Conservation (phyloP, 2,329 filamentous ascomycete species). For the Phyllosticta citribraziliensis region DNA sequence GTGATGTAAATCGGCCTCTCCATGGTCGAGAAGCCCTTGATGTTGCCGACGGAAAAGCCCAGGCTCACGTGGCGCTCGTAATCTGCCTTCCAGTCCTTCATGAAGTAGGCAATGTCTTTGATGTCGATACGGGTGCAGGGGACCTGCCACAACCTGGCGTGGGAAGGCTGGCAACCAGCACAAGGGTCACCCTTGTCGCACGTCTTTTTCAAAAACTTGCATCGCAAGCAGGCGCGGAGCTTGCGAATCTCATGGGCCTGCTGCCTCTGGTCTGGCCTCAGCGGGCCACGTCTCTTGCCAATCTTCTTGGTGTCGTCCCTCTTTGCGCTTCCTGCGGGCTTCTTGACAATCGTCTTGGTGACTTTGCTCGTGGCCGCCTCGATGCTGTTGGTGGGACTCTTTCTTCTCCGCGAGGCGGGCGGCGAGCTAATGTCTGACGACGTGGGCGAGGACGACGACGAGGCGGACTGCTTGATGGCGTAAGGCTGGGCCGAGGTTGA, state of each 20-base stretch:
- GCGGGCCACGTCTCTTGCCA: constrained; percentile 77
- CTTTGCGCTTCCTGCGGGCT: constrained; percentile 59
- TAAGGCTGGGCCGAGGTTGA: constrained; percentile 59
- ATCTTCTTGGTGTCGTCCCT: constrained; percentile 90
- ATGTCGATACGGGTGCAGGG: constrained; percentile 97
- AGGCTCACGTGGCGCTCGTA: constrained; percentile 83
- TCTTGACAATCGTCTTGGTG: constrained; percentile 72
- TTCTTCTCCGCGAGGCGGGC: constrained; percentile 56
- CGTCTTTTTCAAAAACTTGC: constrained; percentile 98
- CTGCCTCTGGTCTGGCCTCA: constrained; percentile 87
- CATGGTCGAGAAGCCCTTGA: constrained; percentile 66
- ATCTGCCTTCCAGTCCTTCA: constrained; percentile 98
- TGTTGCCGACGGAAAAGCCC: constrained; percentile 86
- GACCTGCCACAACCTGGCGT: constrained; percentile 93
- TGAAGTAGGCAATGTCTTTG: constrained; percentile 96
- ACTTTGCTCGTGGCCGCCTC: constrained; percentile 52
- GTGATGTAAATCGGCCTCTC: constrained; percentile 78
- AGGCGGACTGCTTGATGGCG: constrained; percentile 55
- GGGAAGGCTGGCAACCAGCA: constrained; percentile 87
- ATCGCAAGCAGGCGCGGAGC: constrained; percentile 82
- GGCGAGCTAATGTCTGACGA: constrained; percentile 44
- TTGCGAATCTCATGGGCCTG: constrained; percentile 96
- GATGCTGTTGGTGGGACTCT: constrained; percentile 61
- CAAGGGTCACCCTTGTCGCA: constrained; percentile 97
- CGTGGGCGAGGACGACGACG: constrained; percentile 48